Evolutionary conservation across 2,329 filamentous ascomycete species (phyloP).

Genomic region (Clarireedia monteithiana): DNA sequence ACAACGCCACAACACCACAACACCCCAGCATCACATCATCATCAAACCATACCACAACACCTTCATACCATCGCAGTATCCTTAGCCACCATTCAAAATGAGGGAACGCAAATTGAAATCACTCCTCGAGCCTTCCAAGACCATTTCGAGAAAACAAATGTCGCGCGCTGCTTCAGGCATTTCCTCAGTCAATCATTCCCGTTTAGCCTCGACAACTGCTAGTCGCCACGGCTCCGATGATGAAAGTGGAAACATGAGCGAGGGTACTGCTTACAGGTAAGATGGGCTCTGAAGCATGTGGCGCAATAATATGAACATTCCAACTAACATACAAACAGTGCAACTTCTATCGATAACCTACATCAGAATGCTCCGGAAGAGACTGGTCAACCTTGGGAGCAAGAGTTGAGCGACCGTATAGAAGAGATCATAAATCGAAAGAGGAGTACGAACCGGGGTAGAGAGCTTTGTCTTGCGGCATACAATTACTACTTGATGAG

Average conservation of each 20-base stretch:
- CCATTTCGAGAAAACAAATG: slow-evolving; percentile 48
- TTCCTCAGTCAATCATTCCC: slow-evolving; percentile 40
- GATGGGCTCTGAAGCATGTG: neutral
- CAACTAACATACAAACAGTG: neutral
- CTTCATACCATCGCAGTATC: too few species aligned
- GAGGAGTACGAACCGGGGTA: slow-evolving; percentile 54
- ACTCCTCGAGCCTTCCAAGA: slow-evolving; percentile 51
- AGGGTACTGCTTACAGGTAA: slow-evolving; percentile 43
- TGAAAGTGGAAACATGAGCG: slow-evolving; percentile 43
- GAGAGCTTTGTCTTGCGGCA: slow-evolving; percentile 49
- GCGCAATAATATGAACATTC: neutral
- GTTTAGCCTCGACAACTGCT: slow-evolving; percentile 38
- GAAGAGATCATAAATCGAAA: slow-evolving; percentile 62
- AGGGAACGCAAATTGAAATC: slow-evolving; percentile 38
- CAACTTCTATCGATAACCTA: slow-evolving; percentile 25
- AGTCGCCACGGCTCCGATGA: slow-evolving; percentile 46
- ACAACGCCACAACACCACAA: too few species aligned
- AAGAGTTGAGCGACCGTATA: slow-evolving; percentile 50
- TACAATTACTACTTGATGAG: slow-evolving; percentile 54
- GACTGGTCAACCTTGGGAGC: slow-evolving; percentile 39
- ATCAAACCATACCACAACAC: too few species aligned
- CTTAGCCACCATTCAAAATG: neutral
- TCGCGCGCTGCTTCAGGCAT: slow-evolving; percentile 40
- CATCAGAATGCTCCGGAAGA: slow-evolving; percentile 42
- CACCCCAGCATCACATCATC: too few species aligned